Base-by-base conservation (phyloP, 805 yeast species). In the Yarrowia osloensis region DNA sequence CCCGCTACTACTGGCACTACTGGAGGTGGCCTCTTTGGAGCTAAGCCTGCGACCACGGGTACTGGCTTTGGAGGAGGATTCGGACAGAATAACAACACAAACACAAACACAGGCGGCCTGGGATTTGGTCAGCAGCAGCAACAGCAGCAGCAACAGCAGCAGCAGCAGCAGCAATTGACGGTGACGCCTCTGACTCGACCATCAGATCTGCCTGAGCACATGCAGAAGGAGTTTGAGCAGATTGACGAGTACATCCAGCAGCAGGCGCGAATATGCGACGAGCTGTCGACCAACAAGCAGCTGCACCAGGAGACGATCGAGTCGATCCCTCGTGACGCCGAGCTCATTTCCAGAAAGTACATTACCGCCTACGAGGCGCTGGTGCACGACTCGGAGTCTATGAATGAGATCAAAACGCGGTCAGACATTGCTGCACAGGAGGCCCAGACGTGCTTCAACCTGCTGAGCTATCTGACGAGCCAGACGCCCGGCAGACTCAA, bases 171-270 rank as follows among this genome's bases (percentile, higher is more conserved):
- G 50, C 68, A 39, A 63, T 68, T 73, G 11, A 80, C 78, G 40
- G 78, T 85, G 67, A 84, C 87, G 2, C 83, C 88, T 1, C 80
- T 85, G 77, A 84, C 88, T 0, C 74, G 88, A 37, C 86, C 85
- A 5, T 82, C 86, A 6, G 88, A 86, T 71, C 81, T 86, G 46
- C 85, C 88, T 0, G 85, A 82, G 22, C 74, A 77, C 15, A 77
- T 82, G 50, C 87, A 85, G 71, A 78, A 77, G 68, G 86, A 85
- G 70, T 75, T 86, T n/a, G 86, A 85, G 69, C 82, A 77, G 54
- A 78, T 85, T 54, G 88, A 86, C 72, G 76, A 78, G 29, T 85
- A 86, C 71, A 86, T 86, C 68, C 79, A 80, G 59, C 77, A 81
- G 33, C 88, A 86, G 76, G 81, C 80, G 59, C 77, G 81, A 66